A percentile compares a stretch with the other conserved stretches of the same genome.
These are phyloP conservation scores for Tylopilus sp. DNA, from an alignment of 768 basidiomycete genomes.

Conservation along the genomic window DNA sequence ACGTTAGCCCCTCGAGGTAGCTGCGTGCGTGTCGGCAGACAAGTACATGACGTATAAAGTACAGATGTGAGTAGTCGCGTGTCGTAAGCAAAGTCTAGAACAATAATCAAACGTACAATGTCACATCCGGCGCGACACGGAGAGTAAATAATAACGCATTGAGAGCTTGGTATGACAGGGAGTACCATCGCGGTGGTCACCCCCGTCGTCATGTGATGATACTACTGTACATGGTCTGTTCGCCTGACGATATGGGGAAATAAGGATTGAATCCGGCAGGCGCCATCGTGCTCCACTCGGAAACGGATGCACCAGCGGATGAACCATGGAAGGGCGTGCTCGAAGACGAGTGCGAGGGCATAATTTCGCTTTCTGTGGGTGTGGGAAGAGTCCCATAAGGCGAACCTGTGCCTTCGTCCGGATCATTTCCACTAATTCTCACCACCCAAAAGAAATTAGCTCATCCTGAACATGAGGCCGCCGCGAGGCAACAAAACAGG, in stretches of 20 bases:
- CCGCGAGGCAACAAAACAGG: slow-evolving; percentile 28
- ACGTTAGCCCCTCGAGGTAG: slow-evolving; percentile 7
- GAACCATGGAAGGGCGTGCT: slow-evolving; percentile 40
- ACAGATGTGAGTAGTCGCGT: slow-evolving; percentile 22
- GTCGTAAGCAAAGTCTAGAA: slow-evolving; percentile 25
- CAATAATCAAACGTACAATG: slow-evolving; percentile 25
- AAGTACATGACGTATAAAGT: slow-evolving; percentile 33
- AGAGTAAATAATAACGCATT: slow-evolving; percentile 22
- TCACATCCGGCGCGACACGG: slow-evolving; percentile 33
- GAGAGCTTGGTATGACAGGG: slow-evolving; percentile 8
- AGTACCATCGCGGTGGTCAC: background rate
- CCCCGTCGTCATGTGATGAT: slow-evolving; percentile 47
- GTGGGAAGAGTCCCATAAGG: slow-evolving; percentile 55
- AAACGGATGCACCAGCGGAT: slow-evolving; percentile 47
- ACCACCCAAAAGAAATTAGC: slow-evolving; percentile 24
- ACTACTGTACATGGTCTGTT: slow-evolving; percentile 54
- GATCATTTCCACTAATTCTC: slow-evolving; percentile 49
- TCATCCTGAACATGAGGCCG: slow-evolving; percentile 32
- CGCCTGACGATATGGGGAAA: slow-evolving; percentile 56
- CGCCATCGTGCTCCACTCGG: slow-evolving; percentile 59
- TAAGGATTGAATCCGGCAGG: slow-evolving; percentile 63
- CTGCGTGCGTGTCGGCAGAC: slow-evolving; percentile 16
- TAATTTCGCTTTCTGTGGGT: slow-evolving; percentile 59
- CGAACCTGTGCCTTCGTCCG: slow-evolving; percentile 42
- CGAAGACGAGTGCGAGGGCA: slow-evolving; percentile 45